Percentiles rank a stretch among this genome's conserved stretches.
Conservation (phyloP, 345 rosid genomes). For the Pistacia atlantica region DNA sequence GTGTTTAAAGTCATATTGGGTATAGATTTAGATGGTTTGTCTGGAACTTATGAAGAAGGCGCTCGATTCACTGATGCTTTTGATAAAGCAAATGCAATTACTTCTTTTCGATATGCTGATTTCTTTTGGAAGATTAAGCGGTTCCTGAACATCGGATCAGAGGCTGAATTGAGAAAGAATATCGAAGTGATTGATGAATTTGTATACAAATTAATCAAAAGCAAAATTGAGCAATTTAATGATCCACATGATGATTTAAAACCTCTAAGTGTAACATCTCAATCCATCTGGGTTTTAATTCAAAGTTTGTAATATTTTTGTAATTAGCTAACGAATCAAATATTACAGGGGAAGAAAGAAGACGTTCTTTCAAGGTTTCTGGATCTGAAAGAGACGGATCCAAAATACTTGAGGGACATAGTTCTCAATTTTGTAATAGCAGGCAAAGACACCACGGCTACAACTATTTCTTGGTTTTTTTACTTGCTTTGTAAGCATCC, state of each 20-base stretch:
- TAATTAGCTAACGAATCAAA: background rate
- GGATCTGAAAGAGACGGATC: slow-evolving; percentile 17
- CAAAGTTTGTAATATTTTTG: background rate
- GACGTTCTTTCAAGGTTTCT: slow-evolving; percentile 35
- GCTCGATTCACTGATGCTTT: slow-evolving; percentile 18
- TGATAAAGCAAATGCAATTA: slow-evolving; percentile 24
- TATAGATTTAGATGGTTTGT: slow-evolving; percentile 27
- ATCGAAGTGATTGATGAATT: slow-evolving; percentile 26
- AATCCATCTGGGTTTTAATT: background rate
- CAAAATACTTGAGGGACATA: slow-evolving; percentile 31
- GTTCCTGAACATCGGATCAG: slow-evolving; percentile 32
- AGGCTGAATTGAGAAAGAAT: slow-evolving; percentile 15
- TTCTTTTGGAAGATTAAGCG: slow-evolving; percentile 28
- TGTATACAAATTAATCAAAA: slow-evolving; percentile 12
- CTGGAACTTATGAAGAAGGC: slow-evolving; percentile 21
- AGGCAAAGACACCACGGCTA: slow-evolving; percentile 30
- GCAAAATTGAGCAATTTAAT: slow-evolving; percentile 18
- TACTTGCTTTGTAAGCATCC: slow-evolving; percentile 37
- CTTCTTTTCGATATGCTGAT: background rate
- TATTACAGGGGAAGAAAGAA: slow-evolving; percentile 11
- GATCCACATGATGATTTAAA: slow-evolving; percentile 3
- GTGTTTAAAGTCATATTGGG: slow-evolving; percentile 30
- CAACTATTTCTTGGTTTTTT: slow-evolving; percentile 31
- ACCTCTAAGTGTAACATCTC: background rate
- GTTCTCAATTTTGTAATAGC: slow-evolving; percentile 34